phyloP scores from a whole-genome alignment of 2,329 filamentous ascomycete genomes.

The Chaetomiaceae sp. region DNA sequence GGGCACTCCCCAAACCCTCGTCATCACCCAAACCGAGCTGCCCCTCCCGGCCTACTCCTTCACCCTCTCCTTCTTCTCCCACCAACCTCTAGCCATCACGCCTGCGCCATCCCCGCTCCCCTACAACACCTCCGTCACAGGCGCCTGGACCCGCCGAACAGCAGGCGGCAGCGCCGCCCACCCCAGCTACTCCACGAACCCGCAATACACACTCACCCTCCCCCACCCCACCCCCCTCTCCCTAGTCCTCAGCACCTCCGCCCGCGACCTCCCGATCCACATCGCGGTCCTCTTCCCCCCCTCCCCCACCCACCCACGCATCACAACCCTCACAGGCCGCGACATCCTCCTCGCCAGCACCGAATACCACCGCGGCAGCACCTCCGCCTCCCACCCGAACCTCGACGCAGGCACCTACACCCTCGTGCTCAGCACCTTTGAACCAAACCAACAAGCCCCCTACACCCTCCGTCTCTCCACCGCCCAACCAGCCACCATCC shows the following conservation, averaged over 20 bases:
- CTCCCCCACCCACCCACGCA: constrained; percentile 48
- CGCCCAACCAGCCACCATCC: constrained; percentile 50
- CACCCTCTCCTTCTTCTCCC: constrained; percentile 78
- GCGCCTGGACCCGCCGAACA: constrained; percentile 71
- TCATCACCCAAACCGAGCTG: constrained; percentile 64
- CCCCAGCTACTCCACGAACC: constrained; percentile 74
- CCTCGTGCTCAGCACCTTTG: constrained; percentile 85
- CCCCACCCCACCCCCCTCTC: constrained; percentile 56
- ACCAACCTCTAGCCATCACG: constrained; percentile 53
- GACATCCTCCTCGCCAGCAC: constrained; percentile 80
- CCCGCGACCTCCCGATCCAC: constrained; percentile 69
- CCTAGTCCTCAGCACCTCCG: constrained; percentile 66
- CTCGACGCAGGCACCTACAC: constrained; percentile 75
- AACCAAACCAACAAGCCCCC: constrained; percentile 67
- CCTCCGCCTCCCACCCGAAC: constrained; percentile 52
- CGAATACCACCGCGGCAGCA: constrained; percentile 81
- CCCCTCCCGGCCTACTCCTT: constrained; percentile 73
- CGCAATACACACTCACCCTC: constrained; percentile 71
- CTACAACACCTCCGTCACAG: constrained; percentile 53
- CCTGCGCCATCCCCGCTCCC: constrained; percentile 57
- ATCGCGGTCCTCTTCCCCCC: constrained; percentile 77
- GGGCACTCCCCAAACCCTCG: constrained; percentile 48
- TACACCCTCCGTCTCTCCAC: constrained; percentile 75
- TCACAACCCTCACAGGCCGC: constrained; percentile 63
- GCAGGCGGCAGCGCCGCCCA: constrained; percentile 81